A percentile compares a stretch with the other conserved stretches of the same genome.
phyloP scores from a whole-genome alignment of 805 yeast genomes.

The Myxozyma geophila region DNA sequence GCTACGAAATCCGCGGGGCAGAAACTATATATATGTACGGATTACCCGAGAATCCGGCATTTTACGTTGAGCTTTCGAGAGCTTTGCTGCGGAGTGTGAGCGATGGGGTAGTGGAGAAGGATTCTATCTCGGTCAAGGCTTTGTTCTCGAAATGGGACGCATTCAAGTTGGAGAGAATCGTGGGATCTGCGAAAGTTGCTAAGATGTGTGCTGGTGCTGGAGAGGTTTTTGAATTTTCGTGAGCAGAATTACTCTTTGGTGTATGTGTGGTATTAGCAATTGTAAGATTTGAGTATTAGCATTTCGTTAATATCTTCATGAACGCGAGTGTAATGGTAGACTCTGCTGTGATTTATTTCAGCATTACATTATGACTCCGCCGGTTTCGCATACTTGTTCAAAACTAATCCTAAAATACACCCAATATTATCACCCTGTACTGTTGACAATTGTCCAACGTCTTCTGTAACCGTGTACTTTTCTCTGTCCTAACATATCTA shows the following conservation, averaged over 20 bases:
- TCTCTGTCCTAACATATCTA: too few relatives aligned
- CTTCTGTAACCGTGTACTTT: too few relatives aligned
- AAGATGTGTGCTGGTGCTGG: slow-evolving; percentile 68
- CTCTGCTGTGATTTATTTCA: too few relatives aligned
- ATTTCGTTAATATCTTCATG: too few relatives aligned
- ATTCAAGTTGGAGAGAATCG: slow-evolving; percentile 75
- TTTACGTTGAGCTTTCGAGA: slow-evolving; percentile 72
- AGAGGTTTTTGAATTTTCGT: slow-evolving; percentile 74
- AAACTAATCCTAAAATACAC: too few relatives aligned
- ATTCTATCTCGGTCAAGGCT: slow-evolving; percentile 58
- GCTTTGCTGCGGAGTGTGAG: slow-evolving; percentile 63
- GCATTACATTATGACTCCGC: too few relatives aligned
- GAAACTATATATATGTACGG: slow-evolving; percentile 81
- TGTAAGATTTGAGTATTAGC: too few relatives aligned
- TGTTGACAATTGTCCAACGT: too few relatives aligned
- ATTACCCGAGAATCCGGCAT: slow-evolving; percentile 81
- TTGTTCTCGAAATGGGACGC: slow-evolving; percentile 82
- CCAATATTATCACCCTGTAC: too few relatives aligned
- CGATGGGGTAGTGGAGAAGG: slow-evolving; percentile 54
- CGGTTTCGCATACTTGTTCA: too few relatives aligned
- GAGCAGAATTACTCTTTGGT: not conserved
- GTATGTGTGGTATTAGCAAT: not conserved
- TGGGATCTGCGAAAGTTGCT: slow-evolving; percentile 75
- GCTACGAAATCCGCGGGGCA: slow-evolving; percentile 84
- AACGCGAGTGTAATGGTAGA: too few relatives aligned